Conservation (phyloP, 108 stramenopile species). For the Nitzschia inconspicua region DNA sequence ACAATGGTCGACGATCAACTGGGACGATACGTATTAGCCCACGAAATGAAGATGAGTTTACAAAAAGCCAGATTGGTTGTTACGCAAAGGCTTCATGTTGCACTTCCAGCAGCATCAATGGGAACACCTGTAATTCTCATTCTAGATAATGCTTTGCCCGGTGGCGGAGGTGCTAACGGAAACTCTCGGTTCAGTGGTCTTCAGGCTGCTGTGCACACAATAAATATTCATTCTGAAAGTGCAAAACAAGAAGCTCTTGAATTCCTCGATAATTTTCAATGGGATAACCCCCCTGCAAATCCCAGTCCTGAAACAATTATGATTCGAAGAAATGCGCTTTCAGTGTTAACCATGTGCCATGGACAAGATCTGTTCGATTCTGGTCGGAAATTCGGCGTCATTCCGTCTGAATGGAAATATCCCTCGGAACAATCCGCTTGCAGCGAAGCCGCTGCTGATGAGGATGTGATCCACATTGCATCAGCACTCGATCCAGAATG, state of each 20-base stretch:
- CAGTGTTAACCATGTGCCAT: background rate
- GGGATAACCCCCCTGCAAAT: conserved; percentile 7
- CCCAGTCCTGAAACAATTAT: background rate
- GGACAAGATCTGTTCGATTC: background rate
- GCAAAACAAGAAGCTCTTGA: too few relatives aligned
- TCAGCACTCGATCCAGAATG: background rate
- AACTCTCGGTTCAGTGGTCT: conserved; percentile 1
- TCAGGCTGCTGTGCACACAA: conserved; percentile 1
- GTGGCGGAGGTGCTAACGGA: conserved; percentile 8
- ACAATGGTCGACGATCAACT: too few relatives aligned
- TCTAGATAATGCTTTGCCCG: background rate
- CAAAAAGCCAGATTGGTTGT: conserved; percentile 12
- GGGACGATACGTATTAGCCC: too few relatives aligned
- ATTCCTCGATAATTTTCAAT: background rate
- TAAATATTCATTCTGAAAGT: too few relatives aligned
- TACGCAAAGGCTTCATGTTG: conserved; percentile 9
- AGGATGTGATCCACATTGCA: background rate
- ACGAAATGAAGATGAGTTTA: too few relatives aligned
- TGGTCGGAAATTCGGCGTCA: conserved; percentile 1
- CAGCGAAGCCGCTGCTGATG: background rate
- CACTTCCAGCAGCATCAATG: conserved; percentile 4
- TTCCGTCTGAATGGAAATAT: background rate
- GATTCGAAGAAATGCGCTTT: background rate
- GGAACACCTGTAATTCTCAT: conserved; percentile 17
- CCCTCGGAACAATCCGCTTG: too few relatives aligned